Evolutionary conservation across 106 monocot species (phyloP).

Genomic region (Iris macrosiphon): DNA sequence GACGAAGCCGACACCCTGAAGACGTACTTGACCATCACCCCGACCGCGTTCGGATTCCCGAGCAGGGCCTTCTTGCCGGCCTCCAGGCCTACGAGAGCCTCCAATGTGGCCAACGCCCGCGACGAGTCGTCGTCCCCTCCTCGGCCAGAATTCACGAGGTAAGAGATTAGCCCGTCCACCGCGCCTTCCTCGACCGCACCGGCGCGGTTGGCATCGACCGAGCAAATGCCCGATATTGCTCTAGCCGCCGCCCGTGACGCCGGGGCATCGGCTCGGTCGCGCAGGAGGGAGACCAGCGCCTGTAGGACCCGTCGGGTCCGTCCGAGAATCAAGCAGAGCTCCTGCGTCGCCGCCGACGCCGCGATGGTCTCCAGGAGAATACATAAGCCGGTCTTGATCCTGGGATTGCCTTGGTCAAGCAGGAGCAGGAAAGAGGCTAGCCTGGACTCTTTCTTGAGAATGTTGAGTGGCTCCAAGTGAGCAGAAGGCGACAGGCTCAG

Average conservation of each 20-base stretch:
- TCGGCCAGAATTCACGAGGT: constrained; percentile 12
- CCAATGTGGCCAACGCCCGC: constrained; percentile 51
- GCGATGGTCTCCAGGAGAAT: constrained; percentile 11
- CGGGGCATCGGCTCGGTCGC: neutral
- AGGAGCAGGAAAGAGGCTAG: constrained; percentile 30
- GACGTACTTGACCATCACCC: constrained; percentile 51
- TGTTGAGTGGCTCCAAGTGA: constrained; percentile 34
- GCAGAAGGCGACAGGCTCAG: constrained; percentile 12
- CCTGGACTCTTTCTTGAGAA: constrained; percentile 27
- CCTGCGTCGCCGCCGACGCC: constrained; percentile 13
- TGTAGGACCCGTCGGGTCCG: constrained; percentile 17
- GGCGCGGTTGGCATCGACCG: constrained; percentile 20
- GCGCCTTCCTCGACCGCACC: constrained; percentile 36
- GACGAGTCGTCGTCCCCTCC: constrained; percentile 14
- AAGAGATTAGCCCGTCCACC: constrained; percentile 32
- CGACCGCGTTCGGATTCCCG: constrained; percentile 10
- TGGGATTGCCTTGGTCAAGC: constrained; percentile 30
- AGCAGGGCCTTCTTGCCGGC: constrained; percentile 29
- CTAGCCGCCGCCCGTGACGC: constrained; percentile 35
- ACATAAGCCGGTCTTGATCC: constrained; percentile 24
- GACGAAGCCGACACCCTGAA: constrained; percentile 39
- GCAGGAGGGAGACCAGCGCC: constrained; percentile 33
- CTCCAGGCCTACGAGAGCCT: constrained; percentile 32
- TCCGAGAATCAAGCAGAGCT: constrained; percentile 29
- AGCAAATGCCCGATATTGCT: constrained; percentile 50